phyloP scores from a whole-genome alignment of 805 yeast genomes.

The Yamadazyma paraphyllophila region DNA sequence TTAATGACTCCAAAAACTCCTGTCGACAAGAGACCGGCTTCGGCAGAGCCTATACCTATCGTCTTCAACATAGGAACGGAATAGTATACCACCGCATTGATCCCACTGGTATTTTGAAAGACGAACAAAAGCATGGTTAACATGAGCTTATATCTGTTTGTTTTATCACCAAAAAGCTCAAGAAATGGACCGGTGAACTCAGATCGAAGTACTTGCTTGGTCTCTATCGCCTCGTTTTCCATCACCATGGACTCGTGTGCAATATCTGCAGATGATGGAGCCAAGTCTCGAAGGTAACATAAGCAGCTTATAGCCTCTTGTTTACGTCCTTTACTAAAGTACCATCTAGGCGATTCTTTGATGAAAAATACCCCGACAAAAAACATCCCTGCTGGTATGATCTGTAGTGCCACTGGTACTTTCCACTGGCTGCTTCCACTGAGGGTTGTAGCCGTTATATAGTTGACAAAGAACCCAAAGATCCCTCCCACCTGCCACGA shows the following conservation, averaged over 20 bases:
- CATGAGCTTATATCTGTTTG: constrained; percentile 32
- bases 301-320: constrained; percentile 34
- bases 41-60: constrained; percentile 47
- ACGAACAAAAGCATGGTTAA: constrained; percentile 38
- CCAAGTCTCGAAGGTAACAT: constrained; percentile 39
- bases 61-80: constrained; percentile 50
- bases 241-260: constrained; percentile 36
- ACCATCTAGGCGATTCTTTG: constrained; percentile 48
- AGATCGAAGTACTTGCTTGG: constrained; percentile 28
- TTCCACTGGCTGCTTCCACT: constrained; percentile 42
- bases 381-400: constrained; percentile 43
- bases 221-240: constrained; percentile 22
- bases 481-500: constrained; percentile 50
- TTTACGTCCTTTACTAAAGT: constrained; percentile 32
- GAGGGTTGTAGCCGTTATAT: constrained; percentile 38
- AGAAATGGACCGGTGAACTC: constrained; percentile 40
- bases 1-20: constrained; percentile 53
- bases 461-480: constrained; percentile 49
- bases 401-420: constrained; percentile 46
- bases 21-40: constrained; percentile 48
- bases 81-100: constrained; percentile 51
- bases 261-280: constrained; percentile 37
- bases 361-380: constrained; percentile 37
- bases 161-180: constrained; percentile 27
- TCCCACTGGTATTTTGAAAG: constrained; percentile 47